Evolutionary conservation across 1,139 yeast genomes (phyloP), one percentile per base, ranked within the genome.

Genomic region (Geotrichum cucujoidarum): DNA sequence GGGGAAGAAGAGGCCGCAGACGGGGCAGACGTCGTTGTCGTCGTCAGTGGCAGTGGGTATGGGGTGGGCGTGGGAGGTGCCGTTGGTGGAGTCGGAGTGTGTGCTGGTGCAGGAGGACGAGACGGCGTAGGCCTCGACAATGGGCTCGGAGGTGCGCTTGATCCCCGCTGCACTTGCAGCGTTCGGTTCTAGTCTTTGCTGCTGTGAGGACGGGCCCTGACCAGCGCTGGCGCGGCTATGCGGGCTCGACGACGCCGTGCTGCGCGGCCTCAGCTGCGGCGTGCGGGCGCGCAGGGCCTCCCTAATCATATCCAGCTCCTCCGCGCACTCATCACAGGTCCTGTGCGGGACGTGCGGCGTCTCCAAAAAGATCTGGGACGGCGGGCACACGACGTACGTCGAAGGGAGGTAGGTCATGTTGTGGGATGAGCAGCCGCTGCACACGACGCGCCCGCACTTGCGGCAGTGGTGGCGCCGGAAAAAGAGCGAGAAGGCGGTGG

Each of bases 381-480:
- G 72, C 3, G 78, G 73, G 18, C 71, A 65, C 7, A 75, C 76
- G 20, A 74, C 77, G 53, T 72, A 73, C 1, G 78, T 71, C 25
- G 76, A 70, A 4, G 78, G 76, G 55, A 71, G 74, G 69, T 63
- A 72, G 40, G 63, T 65, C 13, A 75, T 70, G 32, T 65, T 62
- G 22, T 75, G 72, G 13, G 69, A 62, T 21, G 95, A 78, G 63
- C 95, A 82, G 49, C 69, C 58, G 38, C 80, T 80, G 68, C 96
- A 84, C 24, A 81, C 84, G 4, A 86, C 82, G 47, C 79, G 66
- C 35, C 96, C 92, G 72, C 96, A 85, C 63, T 64, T 55, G 61
- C 95, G 73, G 64, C 99, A 92, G 66, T 92, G 98, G 66, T 94
- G 98, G 54, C 94, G 77, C 50, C 98, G 75, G 61, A 74, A 77